These are phyloP conservation scores for Fraxinus sp. DNA, from an alignment of 305 asterid species.

Conservation along the genomic window DNA sequence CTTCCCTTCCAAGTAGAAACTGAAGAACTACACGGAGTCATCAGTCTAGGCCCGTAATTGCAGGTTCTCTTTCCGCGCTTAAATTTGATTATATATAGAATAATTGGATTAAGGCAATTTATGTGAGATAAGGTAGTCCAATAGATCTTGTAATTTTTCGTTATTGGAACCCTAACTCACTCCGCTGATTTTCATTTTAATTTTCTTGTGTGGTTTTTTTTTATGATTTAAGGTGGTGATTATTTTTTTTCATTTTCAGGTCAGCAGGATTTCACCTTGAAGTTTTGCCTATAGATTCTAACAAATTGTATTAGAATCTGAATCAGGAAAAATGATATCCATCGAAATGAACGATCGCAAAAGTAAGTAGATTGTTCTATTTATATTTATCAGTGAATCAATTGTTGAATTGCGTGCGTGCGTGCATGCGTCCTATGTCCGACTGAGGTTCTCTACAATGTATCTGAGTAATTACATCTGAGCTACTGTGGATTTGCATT, in stretches of 20 bases:
- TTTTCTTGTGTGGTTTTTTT: neutral
- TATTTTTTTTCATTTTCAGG: constrained; percentile 17
- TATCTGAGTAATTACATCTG: neutral
- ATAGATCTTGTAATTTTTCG: constrained; percentile 21
- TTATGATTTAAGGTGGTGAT: neutral
- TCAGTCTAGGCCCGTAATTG: neutral
- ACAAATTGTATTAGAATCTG: constrained; percentile 25
- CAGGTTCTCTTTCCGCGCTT: neutral
- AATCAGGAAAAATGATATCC: constrained; percentile 54
- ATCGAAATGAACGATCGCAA: constrained; percentile 82
- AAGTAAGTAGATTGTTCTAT: constrained; percentile 40
- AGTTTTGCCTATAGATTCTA: constrained; percentile 13
- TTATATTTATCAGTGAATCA: neutral
- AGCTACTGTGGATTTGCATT: neutral
- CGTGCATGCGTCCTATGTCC: neutral
- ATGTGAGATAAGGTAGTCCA: constrained; percentile 22
- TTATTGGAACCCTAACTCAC: constrained; percentile 2
- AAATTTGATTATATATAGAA: neutral
- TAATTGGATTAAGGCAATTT: neutral
- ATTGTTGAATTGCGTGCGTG: neutral
- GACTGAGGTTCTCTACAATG: constrained; percentile 5
- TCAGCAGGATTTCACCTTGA: constrained; percentile 26
- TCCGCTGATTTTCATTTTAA: neutral
- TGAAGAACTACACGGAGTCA: neutral
- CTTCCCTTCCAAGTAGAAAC: constrained; percentile 40